Conservation (phyloP, 768 basidiomycete genomes). For the Pulveroboletus sp. region DNA sequence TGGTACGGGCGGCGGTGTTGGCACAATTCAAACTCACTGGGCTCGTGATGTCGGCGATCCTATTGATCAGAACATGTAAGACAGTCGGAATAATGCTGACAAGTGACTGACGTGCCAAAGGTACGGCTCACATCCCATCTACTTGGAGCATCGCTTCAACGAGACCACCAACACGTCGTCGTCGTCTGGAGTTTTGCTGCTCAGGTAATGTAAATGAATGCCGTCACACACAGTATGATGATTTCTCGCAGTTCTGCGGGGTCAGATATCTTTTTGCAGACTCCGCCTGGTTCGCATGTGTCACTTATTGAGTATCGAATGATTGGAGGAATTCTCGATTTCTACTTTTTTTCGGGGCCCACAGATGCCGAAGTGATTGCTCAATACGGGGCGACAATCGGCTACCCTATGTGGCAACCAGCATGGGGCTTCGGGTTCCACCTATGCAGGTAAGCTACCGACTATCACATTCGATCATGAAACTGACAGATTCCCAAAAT, state of each 20-base stretch:
- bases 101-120: constrained; percentile 28
- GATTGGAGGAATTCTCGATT: constrained; percentile 71
- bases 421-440: constrained; percentile 80
- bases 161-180: constrained; percentile 44
- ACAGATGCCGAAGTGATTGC: constrained; percentile 53
- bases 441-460: constrained; percentile 48
- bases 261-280: constrained; percentile 65
- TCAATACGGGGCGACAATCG: constrained; percentile 66
- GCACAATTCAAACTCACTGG: constrained; percentile 68
- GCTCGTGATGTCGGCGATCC: constrained; percentile 60
- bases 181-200: constrained; percentile 74
- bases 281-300: constrained; percentile 48
- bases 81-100: background rate
- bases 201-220: constrained; percentile 42
- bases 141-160: constrained; percentile 70
- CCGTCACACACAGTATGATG: constrained; percentile 1
- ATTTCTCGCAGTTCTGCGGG: constrained; percentile 53
- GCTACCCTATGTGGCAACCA: constrained; percentile 68
- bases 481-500: background rate
- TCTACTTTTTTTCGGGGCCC: constrained; percentile 70
- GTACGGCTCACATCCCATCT: constrained; percentile 71
- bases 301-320: constrained; percentile 70
- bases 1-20: constrained; percentile 43
- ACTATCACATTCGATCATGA: background rate
- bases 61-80: constrained; percentile 62